A percentile compares a stretch with the other conserved stretches of the same genome.
Evolutionary conservation across 2,329 filamentous ascomycete genomes (phyloP).

Genomic region (Xylariomycetidae sp.): DNA sequence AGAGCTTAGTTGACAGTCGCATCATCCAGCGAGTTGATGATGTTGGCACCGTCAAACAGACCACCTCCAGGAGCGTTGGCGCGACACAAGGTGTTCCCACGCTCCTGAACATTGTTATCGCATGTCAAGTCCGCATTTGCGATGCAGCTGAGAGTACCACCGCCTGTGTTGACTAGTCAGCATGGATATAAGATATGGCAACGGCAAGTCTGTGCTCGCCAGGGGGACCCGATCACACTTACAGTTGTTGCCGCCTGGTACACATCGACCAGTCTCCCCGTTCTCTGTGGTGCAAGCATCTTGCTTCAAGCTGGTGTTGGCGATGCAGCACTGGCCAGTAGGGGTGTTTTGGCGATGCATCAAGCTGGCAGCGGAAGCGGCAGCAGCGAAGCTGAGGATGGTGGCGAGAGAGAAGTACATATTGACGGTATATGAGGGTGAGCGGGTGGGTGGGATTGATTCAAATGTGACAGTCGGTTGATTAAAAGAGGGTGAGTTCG

Average conservation of each 20-base stretch:
- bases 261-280: conserved; percentile 8
- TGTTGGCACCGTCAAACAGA: neutral
- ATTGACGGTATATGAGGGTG: conserved; percentile 2
- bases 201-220: too few relatives aligned
- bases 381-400: conserved; percentile 5
- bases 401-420: conserved; percentile 9
- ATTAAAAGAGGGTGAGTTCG: neutral
- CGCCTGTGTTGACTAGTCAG: conserved; percentile 5
- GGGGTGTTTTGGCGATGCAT: conserved; percentile 3
- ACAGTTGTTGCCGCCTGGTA: conserved; percentile 10
- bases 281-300: conserved; percentile 7
- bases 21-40: neutral
- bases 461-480: neutral
- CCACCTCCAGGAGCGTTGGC: neutral
- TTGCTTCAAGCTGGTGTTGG: conserved; percentile 11
- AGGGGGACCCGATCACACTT: neutral
- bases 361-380: conserved; percentile 3
- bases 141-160: conserved; percentile 10
- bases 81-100: conserved; percentile 11
- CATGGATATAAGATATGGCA: too few relatives aligned
- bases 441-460: neutral
- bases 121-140: conserved; percentile 7
- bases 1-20: neutral
- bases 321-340: conserved; percentile 10
- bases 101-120: conserved; percentile 7